Conservation (phyloP, 371 early-diverging fungal genomes). For the Apophysomyces variabilis region DNA sequence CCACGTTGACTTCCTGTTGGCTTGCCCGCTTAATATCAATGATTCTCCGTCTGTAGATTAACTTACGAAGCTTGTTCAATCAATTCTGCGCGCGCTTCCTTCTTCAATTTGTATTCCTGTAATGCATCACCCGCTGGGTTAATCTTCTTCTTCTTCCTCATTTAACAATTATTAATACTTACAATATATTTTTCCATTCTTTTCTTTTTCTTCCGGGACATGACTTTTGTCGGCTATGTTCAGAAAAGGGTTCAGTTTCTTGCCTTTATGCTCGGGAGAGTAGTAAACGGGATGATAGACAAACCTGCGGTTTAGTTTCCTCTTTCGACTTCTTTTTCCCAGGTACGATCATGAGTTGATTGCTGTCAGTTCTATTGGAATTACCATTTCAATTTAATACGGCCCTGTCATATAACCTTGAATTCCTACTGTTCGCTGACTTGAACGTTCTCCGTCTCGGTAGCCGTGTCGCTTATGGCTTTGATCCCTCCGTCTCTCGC, state of each 20-base stretch:
- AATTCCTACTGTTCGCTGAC: neutral
- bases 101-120: conserved; percentile 91
- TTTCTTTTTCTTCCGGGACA: conserved; percentile 79
- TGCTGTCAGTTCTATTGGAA: conserved; percentile 28
- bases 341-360: conserved; percentile 49
- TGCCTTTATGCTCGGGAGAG: too few species aligned
- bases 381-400: neutral
- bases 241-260: neutral
- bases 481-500: conserved; percentile 57
- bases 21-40: neutral
- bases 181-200: conserved; percentile 85
- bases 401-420: too few species aligned
- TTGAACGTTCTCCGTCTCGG: neutral
- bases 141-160: neutral
- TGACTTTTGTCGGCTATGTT: conserved; percentile 42
- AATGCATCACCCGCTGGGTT: neutral
- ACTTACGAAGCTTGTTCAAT: conserved; percentile 79
- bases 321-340: conserved; percentile 18
- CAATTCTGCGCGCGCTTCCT: conserved; percentile 85
- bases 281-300: neutral
- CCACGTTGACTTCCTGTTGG: conserved; percentile 59
- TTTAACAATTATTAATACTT: conserved; percentile 21
- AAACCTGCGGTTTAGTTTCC: conserved; percentile 9
- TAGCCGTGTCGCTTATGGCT: neutral
- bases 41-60: neutral